phyloP scores from a whole-genome alignment of 192 early-diverging fungal species.

The Podila clonocystis region DNA sequence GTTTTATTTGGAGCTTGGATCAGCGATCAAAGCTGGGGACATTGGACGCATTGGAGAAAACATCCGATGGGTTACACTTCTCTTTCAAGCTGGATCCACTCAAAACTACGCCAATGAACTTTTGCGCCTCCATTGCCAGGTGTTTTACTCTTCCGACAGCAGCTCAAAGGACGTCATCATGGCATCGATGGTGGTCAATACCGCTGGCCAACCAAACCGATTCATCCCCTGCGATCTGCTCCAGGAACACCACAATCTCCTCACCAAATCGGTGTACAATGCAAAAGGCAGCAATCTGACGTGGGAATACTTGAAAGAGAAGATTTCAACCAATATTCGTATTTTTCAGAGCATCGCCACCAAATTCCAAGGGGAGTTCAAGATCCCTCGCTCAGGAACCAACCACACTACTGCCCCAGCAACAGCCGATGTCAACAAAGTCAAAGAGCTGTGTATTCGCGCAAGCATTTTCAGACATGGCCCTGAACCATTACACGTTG shows the following conservation, averaged over 20 bases:
- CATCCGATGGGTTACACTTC: slow-evolving; percentile 2
- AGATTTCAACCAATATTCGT: neutral
- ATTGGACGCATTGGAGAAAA: slow-evolving; percentile 13
- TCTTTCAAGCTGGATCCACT: slow-evolving; percentile 11
- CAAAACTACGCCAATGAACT: slow-evolving; percentile 20
- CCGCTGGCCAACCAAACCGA: neutral
- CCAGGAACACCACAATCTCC: no score
- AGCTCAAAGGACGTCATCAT: slow-evolving; percentile 2
- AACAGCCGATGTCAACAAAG: neutral
- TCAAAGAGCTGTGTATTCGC: no score
- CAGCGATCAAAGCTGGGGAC: no score
- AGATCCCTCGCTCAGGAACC: neutral
- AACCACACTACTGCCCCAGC: neutral
- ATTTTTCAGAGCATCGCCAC: neutral
- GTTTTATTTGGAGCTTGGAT: slow-evolving; percentile 5
- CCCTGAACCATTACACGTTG: no score
- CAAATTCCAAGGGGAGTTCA: neutral
- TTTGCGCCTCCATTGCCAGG: slow-evolving; percentile 4
- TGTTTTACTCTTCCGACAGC: neutral
- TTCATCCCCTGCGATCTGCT: slow-evolving; percentile 19
- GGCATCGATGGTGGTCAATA: slow-evolving; percentile 18
- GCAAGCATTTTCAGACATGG: no score
- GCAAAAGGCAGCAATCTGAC: slow-evolving; percentile 4
- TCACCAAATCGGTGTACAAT: slow-evolving; percentile 7
- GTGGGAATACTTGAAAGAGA: neutral